Evolutionary conservation across 2,329 filamentous ascomycete genomes (phyloP).

Genomic region (Nigrospora oryzae): DNA sequence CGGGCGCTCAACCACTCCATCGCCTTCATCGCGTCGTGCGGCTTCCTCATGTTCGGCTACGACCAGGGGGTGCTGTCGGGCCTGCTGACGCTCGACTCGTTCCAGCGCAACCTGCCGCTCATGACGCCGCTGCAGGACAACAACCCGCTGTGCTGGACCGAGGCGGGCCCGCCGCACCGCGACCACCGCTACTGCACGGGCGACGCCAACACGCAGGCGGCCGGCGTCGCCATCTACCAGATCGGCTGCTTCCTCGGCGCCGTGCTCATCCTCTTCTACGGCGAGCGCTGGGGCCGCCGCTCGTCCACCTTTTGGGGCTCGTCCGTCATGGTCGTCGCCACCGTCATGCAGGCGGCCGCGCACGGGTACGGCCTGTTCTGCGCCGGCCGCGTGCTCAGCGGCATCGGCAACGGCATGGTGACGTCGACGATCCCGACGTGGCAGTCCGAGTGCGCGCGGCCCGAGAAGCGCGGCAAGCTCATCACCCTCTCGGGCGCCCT

Average conservation of each 20-base stretch:
- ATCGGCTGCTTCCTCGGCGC: constrained; percentile 49
- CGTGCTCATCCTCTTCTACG: constrained; percentile 36
- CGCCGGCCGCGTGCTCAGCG: constrained; percentile 38
- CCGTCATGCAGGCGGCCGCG: constrained; percentile 29
- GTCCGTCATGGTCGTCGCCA: constrained; percentile 51
- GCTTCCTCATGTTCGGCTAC: constrained; percentile 57
- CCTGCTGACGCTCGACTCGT: constrained; percentile 60
- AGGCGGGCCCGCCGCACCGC: constrained; percentile 37
- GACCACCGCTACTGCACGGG: constrained; percentile 20
- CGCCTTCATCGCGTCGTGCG: constrained; percentile 61
- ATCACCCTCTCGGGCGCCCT: constrained; percentile 53
- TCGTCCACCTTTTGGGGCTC: constrained; percentile 48
- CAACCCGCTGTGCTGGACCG: no score
- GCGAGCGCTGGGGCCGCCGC: constrained; percentile 47
- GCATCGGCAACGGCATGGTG: constrained; percentile 27
- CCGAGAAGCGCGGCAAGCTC: constrained; percentile 48
- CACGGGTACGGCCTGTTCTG: constrained; percentile 44
- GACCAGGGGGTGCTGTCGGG: constrained; percentile 70
- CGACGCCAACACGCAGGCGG: constrained; percentile 41
- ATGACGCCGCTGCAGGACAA: no score
- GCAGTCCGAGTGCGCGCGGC: constrained; percentile 51
- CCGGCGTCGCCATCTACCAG: constrained; percentile 48
- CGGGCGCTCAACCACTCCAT: constrained; percentile 59
- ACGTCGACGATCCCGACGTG: constrained; percentile 46
- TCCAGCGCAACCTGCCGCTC: constrained; percentile 42